Evolutionary conservation across 1,139 yeast species (phyloP).

Genomic region (Yamadazyma sp.): DNA sequence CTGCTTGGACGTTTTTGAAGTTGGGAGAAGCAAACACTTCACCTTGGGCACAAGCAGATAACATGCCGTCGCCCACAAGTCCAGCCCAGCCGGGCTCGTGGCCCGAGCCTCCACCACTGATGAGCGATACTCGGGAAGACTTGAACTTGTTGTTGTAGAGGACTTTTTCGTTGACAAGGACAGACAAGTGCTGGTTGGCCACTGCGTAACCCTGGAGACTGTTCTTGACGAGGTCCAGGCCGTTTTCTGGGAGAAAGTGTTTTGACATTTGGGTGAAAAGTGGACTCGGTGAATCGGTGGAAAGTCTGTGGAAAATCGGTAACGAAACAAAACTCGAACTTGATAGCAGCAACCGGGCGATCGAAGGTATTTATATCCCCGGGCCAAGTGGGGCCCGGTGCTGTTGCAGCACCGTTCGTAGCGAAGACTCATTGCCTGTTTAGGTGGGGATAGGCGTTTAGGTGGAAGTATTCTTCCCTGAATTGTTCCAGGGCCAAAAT

Average conservation of each 20-base stretch:
- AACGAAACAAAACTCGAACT: neutral
- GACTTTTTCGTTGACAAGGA: slow-evolving; percentile 34
- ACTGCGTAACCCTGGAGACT: slow-evolving; percentile 20
- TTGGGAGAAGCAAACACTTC: slow-evolving; percentile 48
- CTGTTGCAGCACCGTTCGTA: no score
- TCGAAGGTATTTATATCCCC: neutral
- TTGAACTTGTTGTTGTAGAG: slow-evolving; percentile 31
- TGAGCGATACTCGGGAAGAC: slow-evolving; percentile 27
- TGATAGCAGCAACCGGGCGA: neutral
- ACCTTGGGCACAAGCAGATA: slow-evolving; percentile 47
- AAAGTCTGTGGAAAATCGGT: no score
- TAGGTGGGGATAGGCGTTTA: slow-evolving; percentile 2
- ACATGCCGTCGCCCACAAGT: slow-evolving; percentile 45
- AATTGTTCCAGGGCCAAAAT: slow-evolving; percentile 1
- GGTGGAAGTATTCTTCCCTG: slow-evolving; percentile 4
- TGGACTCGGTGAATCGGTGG: no score
- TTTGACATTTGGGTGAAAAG: no score
- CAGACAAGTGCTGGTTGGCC: slow-evolving; percentile 18
- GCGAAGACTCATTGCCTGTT: no score
- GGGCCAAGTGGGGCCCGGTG: neutral
- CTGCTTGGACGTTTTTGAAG: slow-evolving; percentile 40
- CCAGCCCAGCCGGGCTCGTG: slow-evolving; percentile 51
- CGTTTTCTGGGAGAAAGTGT: slow-evolving; percentile 22
- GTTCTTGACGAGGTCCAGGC: slow-evolving; percentile 18
- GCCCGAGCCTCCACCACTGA: slow-evolving; percentile 42